These are phyloP conservation scores for Calocybe indica DNA, from an alignment of 768 basidiomycete species.

Conservation along the genomic window DNA sequence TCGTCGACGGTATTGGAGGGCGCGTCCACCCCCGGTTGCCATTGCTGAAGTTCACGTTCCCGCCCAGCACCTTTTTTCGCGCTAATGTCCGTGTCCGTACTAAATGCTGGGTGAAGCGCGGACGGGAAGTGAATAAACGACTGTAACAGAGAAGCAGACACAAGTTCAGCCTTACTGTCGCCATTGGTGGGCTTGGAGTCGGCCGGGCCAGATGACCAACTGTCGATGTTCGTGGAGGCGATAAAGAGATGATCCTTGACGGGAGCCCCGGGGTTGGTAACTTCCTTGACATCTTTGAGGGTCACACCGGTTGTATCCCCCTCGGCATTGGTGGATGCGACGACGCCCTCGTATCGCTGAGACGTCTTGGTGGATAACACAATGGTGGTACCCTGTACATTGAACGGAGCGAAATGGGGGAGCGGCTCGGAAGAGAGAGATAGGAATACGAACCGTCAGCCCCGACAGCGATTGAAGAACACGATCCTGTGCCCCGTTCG, in stretches of 20 bases:
- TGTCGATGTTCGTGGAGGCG: constrained; percentile 66
- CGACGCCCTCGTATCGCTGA: constrained; percentile 70
- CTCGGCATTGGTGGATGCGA: constrained; percentile 54
- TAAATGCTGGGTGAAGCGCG: constrained; percentile 49
- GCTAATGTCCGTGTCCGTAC: constrained; percentile 78
- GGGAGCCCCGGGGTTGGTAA: constrained; percentile 58
- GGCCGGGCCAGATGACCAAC: constrained; percentile 69
- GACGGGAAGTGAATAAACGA: no score
- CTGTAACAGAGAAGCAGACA: constrained; percentile 4
- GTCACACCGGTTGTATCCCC: constrained; percentile 69
- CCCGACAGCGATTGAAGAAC: constrained; percentile 62
- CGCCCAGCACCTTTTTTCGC: constrained; percentile 44
- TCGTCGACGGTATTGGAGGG: constrained; percentile 46
- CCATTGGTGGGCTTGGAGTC: constrained; percentile 65
- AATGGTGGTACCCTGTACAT: constrained; percentile 60
- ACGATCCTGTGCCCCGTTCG: constrained; percentile 55
- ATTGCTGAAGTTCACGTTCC: constrained; percentile 79
- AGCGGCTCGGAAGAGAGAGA: background rate
- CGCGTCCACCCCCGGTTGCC: constrained; percentile 47
- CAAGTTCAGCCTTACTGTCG: constrained; percentile 46
- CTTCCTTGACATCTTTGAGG: constrained; percentile 73
- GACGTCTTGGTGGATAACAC: constrained; percentile 68
- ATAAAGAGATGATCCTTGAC: constrained; percentile 69
- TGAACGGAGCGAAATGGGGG: background rate
- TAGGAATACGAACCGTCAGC: constrained; percentile 51